Percentiles rank a stretch among this genome's conserved stretches.
Conservation (phyloP, 1,284 basidiomycete genomes). For the Blastosporella zonata region DNA sequence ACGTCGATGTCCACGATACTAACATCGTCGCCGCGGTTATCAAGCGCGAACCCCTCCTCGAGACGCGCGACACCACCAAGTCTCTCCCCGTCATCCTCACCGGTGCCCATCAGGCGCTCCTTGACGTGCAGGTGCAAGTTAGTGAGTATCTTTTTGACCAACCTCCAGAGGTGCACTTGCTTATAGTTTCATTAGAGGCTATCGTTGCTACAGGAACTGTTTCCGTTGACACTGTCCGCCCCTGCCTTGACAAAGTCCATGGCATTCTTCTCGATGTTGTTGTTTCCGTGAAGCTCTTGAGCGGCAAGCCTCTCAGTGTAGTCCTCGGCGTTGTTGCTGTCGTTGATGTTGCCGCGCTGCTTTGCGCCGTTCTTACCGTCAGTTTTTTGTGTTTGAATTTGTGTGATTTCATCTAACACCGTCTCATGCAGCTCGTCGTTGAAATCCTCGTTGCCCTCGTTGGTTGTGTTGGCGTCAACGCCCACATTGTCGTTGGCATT, state of each 20-base stretch:
- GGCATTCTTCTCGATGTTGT: not conserved
- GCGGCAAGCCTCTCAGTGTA: not conserved
- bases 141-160: not conserved
- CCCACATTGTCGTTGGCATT: not conserved
- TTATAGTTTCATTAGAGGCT: not conserved
- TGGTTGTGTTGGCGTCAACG: not conserved
- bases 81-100: not conserved
- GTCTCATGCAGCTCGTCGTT: not conserved
- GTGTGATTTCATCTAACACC: not conserved
- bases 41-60: not conserved
- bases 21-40: not conserved
- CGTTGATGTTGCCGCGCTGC: not conserved
- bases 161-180: not conserved
- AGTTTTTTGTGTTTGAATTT: not conserved
- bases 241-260: not conserved
- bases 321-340: not conserved
- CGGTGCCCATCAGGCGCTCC: not conserved
- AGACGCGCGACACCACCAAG: not conserved
- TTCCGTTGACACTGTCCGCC: not conserved
- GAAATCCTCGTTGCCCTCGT: not conserved
- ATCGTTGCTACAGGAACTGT: not conserved
- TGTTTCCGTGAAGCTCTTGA: not conserved
- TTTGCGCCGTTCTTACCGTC: not conserved
- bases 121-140: not conserved
- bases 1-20: not conserved